These are phyloP conservation scores for Penicillium expansum DNA, from an alignment of 2,329 filamentous ascomycete genomes.

Conservation along the genomic window DNA sequence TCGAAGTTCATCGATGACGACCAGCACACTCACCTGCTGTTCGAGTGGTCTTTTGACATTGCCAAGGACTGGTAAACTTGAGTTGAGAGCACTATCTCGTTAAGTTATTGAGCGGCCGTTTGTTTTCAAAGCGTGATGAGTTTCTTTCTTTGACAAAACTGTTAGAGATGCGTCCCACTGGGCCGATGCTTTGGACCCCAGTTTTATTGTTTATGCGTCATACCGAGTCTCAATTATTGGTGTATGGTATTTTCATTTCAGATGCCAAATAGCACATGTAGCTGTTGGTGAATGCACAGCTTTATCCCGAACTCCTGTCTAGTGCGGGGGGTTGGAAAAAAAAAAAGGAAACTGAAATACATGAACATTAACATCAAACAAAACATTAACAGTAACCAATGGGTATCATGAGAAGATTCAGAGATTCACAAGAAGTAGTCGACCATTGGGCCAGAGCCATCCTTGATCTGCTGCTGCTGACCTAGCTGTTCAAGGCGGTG, in stretches of 20 bases:
- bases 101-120: slow-evolving; percentile 25
- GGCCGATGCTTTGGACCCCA: slow-evolving; percentile 10
- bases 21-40: slow-evolving; percentile 81
- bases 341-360: slow-evolving; percentile 11
- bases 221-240: slow-evolving; percentile 9
- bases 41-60: slow-evolving; percentile 96
- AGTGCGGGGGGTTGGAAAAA: slow-evolving; percentile 9
- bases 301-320: slow-evolving; percentile 31
- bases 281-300: slow-evolving; percentile 28
- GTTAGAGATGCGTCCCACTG: slow-evolving; percentile 24
- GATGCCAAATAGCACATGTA: slow-evolving; percentile 13
- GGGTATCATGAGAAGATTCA: slow-evolving; percentile 59
- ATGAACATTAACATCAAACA: slow-evolving; percentile 5
- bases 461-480: slow-evolving; percentile 60
- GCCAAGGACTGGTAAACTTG: slow-evolving; percentile 76
- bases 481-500: slow-evolving; percentile 78
- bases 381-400: slow-evolving; percentile 17
- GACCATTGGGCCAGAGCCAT: slow-evolving; percentile 68
- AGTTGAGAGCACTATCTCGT: slow-evolving; percentile 12
- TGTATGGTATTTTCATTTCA: slow-evolving; percentile 10
- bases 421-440: slow-evolving; percentile 62
- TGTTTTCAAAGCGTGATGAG: slow-evolving; percentile 30
- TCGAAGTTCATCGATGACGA: slow-evolving; percentile 96
- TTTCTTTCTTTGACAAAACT: slow-evolving; percentile 31
- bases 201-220: slow-evolving; percentile 14